Conservation (phyloP, 306 rosid species). For the Argentina anserina region DNA sequence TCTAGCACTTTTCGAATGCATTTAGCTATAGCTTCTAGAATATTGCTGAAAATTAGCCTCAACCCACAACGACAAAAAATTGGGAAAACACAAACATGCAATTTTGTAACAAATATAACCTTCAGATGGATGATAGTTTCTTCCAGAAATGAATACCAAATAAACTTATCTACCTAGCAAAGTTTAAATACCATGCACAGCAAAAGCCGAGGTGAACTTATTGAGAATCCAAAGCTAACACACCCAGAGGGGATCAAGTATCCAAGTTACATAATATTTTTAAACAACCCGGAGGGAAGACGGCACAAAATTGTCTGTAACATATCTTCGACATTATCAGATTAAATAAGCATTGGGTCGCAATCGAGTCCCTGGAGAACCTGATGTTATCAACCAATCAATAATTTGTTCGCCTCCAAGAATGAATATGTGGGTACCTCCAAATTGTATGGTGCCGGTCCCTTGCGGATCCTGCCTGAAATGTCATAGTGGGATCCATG, state of each 20-base stretch:
- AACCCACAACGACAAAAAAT: background rate
- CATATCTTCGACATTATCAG: slow-evolving; percentile 55
- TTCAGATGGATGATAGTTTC: background rate
- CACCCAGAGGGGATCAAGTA: slow-evolving; percentile 25
- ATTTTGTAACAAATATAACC: background rate
- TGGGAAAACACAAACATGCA: background rate
- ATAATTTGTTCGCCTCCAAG: slow-evolving; percentile 61
- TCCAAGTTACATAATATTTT: slow-evolving; percentile 36
- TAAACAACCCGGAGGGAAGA: slow-evolving; percentile 22
- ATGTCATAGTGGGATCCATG: slow-evolving; percentile 86
- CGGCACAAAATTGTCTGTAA: slow-evolving; percentile 29
- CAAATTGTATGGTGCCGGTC: slow-evolving; percentile 85
- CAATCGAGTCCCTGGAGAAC: background rate
- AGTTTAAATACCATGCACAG: slow-evolving; percentile 21
- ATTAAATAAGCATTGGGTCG: slow-evolving; percentile 19
- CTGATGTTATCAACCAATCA: slow-evolving; percentile 57
- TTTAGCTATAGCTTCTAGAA: background rate
- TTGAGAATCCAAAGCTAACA: slow-evolving; percentile 34
- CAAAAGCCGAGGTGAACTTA: slow-evolving; percentile 38
- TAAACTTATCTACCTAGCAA: slow-evolving; percentile 23
- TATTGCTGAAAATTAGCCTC: background rate
- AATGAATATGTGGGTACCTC: slow-evolving; percentile 80
- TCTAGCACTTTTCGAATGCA: background rate
- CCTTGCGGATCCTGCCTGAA: slow-evolving; percentile 83
- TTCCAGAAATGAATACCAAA: background rate